Base-by-base conservation (phyloP, 352 stramenopile genomes). In the Blastocystis sp. region DNA sequence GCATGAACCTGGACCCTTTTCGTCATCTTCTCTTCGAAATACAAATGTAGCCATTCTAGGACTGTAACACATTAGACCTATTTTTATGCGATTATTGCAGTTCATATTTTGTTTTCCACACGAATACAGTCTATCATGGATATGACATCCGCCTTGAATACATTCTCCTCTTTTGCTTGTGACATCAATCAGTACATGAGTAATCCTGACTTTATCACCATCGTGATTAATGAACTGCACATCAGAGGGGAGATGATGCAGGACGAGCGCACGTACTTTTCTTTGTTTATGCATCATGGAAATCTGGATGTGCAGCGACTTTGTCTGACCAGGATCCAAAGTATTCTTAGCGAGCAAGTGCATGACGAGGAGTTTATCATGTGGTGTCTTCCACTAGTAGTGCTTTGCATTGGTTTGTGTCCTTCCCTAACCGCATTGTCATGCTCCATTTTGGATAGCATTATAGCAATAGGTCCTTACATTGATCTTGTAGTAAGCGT, bases 341-440 rank as follows among this genome's bases (percentile, higher is more conserved):
- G 37, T 0, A 20, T 43, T 9, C 30, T 81, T 4, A 41, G 5
- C 11, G 43, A 81, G 9, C 39, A 81, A 30, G 55, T 53, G 47
- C 24, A 63, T 6, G 65, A 65, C n/a, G 70, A 81, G n/a, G 70
- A 81, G 70, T 81, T 66, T 41, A 45, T 81, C 13, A 81, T 81
- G 45, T 81, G 70, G 70, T 30, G 39, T 39, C 70, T 81, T 11
- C 70, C 70, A 26, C 70, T 81, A 9, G 43, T 81, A 2, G 43
- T 63, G 6, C 24, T 64, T 45, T 63, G 45, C 55, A 65, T 81
- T 24, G 70, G 70, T 30, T 7, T 24, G 1, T 43, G 9, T 34
- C 13, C 20, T 11, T 64, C 70, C 4, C 41, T 81, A 13, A 81
- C 70, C 8, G 9, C 45, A 9, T 41, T 81, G 2, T 41, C 70